Evolutionary conservation across 129 eudicot genomes (phyloP), one percentile per base, ranked within the genome.

Genomic region (Erigeron canadensis): DNA sequence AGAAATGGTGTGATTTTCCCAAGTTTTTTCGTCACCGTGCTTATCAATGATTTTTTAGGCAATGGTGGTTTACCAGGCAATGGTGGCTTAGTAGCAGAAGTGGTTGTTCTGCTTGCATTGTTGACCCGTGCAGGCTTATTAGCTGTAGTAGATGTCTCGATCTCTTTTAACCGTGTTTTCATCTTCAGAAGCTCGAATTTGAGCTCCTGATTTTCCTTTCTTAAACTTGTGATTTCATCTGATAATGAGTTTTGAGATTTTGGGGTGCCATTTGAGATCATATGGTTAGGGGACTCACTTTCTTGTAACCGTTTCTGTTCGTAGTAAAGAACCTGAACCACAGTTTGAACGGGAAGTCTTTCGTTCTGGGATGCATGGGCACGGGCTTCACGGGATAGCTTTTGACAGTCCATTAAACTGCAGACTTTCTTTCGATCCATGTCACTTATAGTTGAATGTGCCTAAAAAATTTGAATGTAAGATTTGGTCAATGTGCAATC

Each of bases 321-420:
- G 47, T 88, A 78, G 94, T 95, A 95, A 41, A 90, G 99, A 9
- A 90, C 97, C 82, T 95, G 99, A 69, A 95, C 94, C 10, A 90
- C 91, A 0, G 91, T 90, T 69, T 95, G 99, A 18, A 86, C 97
- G 0, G 99, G 99, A 18, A 95, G 96, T 44, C 99, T 75, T 28
- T 90, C 96, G 56, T 90, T 95, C 66, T 95, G 97, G 66, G 97
- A 91, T 6, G 99, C 99, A 40, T 90, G 97, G 5, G 94, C 91
- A 39, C 97, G 93, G 23, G 99, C 99, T 73, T 88, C 94, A n/a
- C 99, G 80, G 4, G 99, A 90, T 11, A 95, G 94, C 81, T 90
- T 95, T 63, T 88, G 96, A 75, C 99, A 95, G 84, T 95, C 97
- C 99, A 95, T 90, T 46, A 90, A 84, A 65, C 96, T 88, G 94